Base-by-base conservation (phyloP, 805 yeast species). In the Kodamaea sagamina region DNA sequence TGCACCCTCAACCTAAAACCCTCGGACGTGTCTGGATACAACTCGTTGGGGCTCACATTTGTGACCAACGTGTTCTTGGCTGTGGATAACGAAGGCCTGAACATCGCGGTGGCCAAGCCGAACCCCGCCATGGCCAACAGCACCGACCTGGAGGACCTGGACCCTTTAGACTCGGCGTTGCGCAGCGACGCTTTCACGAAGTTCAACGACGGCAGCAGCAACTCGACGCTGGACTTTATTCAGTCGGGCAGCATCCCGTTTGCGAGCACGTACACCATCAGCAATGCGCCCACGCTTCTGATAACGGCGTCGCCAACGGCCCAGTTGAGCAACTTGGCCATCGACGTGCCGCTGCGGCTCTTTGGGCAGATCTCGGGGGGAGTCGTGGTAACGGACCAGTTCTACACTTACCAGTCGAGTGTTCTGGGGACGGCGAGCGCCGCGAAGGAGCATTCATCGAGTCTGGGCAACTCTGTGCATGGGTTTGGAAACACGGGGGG, bases 1-100 rank as follows among this genome's bases (percentile, higher is more conserved):
- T 86, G 93, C 57, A 65, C 57, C 36, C 60, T 85, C 31, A 67
- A 69, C 12, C 55, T 84, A 29, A 59, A 71, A 17, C 84, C 88
- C 1, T 70, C 72, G 37, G 55, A 66, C 2, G 46, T 51, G 8
- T 48, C 67, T 4, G 86, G 88, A 1, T 79, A 65, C 54, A 70
- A 76, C 7, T 53, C 77, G 2, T 58, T 86, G 31, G 93, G 92
- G 2, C 63, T 78, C 5, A 72, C 85, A 3, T 78, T 84, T 51
- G 48, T 85, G 36, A 67, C 67, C 40, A 65, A 71, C 36, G 61
- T 74, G 6, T 84, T 78, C 54, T 46, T 84, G 28, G 90, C 83
- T 0, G 81, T 82, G 28, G 89, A 85, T 58, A 71, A 78, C 48
- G 88, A 74, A 11, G 78, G 77, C 13, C 58, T 67, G 18, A 63